These are phyloP conservation scores for Colletotrichum gloeosporioides DNA, from an alignment of 2,329 filamentous ascomycete species.

Conservation along the genomic window DNA sequence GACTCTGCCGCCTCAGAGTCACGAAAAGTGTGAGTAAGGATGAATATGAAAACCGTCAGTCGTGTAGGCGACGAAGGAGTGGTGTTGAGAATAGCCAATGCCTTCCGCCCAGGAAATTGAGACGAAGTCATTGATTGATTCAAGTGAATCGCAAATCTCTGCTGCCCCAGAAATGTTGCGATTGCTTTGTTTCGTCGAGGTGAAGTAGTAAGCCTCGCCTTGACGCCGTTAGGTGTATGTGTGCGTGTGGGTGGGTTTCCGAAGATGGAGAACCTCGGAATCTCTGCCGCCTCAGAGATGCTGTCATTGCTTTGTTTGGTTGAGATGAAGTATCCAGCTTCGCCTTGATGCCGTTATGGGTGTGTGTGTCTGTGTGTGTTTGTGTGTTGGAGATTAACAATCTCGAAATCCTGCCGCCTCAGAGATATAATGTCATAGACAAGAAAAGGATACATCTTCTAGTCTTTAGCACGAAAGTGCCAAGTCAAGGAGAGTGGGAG, in stretches of 20 bases:
- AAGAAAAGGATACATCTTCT: neutral
- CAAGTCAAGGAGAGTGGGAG: neutral
- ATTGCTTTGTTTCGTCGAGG: neutral
- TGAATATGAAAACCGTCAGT: neutral
- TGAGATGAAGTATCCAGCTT: too few relatives aligned
- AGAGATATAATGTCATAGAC: neutral
- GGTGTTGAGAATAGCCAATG: neutral
- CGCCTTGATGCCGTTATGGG: too few relatives aligned
- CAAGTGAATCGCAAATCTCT: neutral
- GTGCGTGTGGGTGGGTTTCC: neutral
- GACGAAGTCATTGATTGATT: neutral
- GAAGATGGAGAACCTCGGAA: too few relatives aligned
- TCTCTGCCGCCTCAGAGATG: neutral
- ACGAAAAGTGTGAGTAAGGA: neutral
- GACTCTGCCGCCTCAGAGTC: neutral
- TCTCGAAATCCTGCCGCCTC: neutral
- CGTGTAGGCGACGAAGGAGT: neutral
- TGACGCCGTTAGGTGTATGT: neutral
- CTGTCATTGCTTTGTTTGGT: too few relatives aligned
- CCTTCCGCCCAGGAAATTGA: neutral
- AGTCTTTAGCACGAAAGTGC: neutral
- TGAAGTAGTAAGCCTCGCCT: neutral
- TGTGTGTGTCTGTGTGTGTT: too few relatives aligned
- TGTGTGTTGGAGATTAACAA: too few relatives aligned
- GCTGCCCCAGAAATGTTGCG: neutral